Conservation (phyloP, 1,284 basidiomycete genomes). For the Pisolithus thermaeus region DNA sequence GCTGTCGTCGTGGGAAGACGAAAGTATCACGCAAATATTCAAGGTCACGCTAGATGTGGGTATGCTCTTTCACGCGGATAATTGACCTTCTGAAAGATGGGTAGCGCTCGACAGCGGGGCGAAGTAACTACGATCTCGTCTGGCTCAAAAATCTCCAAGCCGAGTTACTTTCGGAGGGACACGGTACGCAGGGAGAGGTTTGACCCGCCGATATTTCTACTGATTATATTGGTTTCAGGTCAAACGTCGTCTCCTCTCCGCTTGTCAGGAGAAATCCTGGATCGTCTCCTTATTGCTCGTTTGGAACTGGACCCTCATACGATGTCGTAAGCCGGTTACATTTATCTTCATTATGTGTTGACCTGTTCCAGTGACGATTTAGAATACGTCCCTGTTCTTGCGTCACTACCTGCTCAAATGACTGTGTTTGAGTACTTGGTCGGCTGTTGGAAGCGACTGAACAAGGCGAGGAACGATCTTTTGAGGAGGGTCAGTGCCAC, state of each 20-base stretch:
- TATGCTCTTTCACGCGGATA: background rate
- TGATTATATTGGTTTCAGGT: constrained; percentile 8
- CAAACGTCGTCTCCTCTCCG: constrained; percentile 28
- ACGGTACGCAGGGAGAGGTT: constrained; percentile 38
- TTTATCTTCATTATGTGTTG: background rate
- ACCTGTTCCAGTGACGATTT: constrained; percentile 63
- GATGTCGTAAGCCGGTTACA: constrained; percentile 55
- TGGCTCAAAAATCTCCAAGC: constrained; percentile 78
- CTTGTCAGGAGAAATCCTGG: constrained; percentile 56
- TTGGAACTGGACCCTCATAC: constrained; percentile 75
- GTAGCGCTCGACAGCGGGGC: constrained; percentile 67
- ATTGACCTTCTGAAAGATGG: constrained; percentile 5
- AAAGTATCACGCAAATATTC: constrained; percentile 62
- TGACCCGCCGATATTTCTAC: background rate
- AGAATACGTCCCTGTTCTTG: constrained; percentile 73
- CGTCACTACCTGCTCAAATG: constrained; percentile 71
- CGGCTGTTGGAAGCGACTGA: constrained; percentile 85
- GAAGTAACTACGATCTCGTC: constrained; percentile 64
- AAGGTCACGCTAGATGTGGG: constrained; percentile 77
- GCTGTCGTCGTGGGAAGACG: constrained; percentile 65
- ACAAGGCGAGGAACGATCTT: constrained; percentile 49
- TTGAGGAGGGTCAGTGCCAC: constrained; percentile 49
- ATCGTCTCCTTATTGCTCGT: constrained; percentile 82
- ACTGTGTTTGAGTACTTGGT: constrained; percentile 91
- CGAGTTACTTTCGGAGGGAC: constrained; percentile 68